Conservation (phyloP, 1,284 basidiomycete genomes). For the Jaminaea rosea region DNA sequence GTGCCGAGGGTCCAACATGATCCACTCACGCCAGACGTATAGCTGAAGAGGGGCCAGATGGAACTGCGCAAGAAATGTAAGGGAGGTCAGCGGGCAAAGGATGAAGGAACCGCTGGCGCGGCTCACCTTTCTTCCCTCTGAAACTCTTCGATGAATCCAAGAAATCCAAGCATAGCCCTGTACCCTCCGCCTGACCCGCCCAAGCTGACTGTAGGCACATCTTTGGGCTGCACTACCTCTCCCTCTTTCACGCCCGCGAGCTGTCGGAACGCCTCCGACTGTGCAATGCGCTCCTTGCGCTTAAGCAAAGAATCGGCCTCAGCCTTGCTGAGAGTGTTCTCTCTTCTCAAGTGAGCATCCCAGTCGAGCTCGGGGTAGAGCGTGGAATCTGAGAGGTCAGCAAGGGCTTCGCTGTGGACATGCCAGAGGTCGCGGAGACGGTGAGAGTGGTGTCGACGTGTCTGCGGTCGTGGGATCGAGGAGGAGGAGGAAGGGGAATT, state of each 20-base stretch:
- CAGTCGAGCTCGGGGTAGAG: conserved; percentile 38
- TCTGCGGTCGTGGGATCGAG: too few relatives aligned
- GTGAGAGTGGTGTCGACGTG: too few relatives aligned
- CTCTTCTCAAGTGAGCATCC: conserved; percentile 25
- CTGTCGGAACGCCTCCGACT: conserved; percentile 6
- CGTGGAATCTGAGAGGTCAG: conserved; percentile 18
- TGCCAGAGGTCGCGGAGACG: background rate
- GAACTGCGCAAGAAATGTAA: too few relatives aligned
- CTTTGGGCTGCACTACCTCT: conserved; percentile 34
- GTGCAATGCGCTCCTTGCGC: background rate
- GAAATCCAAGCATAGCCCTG: conserved; percentile 40
- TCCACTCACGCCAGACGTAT: conserved; percentile 43
- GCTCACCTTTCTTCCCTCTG: too few relatives aligned
- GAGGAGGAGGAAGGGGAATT: too few relatives aligned
- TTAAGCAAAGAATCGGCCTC: background rate
- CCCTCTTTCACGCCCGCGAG: conserved; percentile 25
- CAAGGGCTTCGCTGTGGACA: conserved; percentile 4
- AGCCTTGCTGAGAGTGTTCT: background rate
- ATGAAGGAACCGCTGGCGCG: too few relatives aligned
- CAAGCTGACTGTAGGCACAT: conserved; percentile 42
- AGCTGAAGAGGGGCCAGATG: conserved; percentile 39
- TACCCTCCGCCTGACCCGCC: conserved; percentile 48
- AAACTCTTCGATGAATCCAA: conserved; percentile 31
- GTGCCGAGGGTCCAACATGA: conserved; percentile 45
- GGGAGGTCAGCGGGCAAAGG: too few relatives aligned